Base-by-base conservation (phyloP, 108 stramenopile genomes). In the Schizochytrium sp. region DNA sequence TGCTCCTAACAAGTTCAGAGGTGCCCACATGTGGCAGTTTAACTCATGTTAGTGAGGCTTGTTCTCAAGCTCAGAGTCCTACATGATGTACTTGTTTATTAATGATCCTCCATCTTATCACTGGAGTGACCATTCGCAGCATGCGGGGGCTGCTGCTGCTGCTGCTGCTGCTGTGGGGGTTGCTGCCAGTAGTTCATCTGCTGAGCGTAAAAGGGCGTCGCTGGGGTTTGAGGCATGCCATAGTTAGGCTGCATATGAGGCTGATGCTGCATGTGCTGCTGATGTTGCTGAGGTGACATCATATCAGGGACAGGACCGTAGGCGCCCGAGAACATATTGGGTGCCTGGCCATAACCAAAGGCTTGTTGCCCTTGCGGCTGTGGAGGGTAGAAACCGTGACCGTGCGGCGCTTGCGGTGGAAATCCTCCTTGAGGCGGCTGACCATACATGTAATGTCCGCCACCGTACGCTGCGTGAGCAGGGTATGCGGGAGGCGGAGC, bases 161-260 rank as follows among this genome's bases (percentile, higher is more conserved):
- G 61, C 61, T 64, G 61, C 61, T 64, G 61, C 61, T 64, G 61
- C 61, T 64, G 61, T 42, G 38, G 61, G 41, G 38, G 61, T 50
- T 83, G 53, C 50, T 83, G 76, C 76, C 47, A 50, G 45, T 83
- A 50, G 38, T 56, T 47, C 7, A 10, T 2, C 47, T 83, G 76
- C 50, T 55, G 53, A 5, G 40, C 72, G 40, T 72, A 42, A 41
- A 28, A 28, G 28, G 28, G 28, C 28, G 28, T 28, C 28, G 28
- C 28, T 28, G 28, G 28, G 28, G 28, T 28, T 28, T 28, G 28
- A 28, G 17, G 59, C 19, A 17, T n/a, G 19, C 59, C 59, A 60
- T 17, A n/a, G 19, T n/a, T n/a, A 60, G 59, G 59, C n/a, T 60
- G 59, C n/a, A 19, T 17, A 17, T 60, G 59, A n/a, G 59, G 19